These are phyloP conservation scores for Flaveria floridana DNA, from an alignment of 140 eudicot species.

Conservation along the genomic window DNA sequence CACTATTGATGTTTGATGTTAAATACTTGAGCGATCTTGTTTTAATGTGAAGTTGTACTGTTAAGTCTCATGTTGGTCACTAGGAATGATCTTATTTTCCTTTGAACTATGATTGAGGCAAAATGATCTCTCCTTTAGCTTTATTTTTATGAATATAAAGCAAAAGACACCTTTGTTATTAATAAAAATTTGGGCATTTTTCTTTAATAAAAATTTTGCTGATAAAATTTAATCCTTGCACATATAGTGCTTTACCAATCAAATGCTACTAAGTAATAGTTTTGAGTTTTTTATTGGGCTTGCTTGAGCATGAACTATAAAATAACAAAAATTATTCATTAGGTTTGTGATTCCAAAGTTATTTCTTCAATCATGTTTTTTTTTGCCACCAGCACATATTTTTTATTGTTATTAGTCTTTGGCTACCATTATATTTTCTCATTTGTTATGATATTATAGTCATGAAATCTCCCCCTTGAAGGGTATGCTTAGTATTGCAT, in stretches of 20 bases:
- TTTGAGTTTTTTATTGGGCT: conserved; percentile 2
- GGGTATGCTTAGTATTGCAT: conserved; percentile 5
- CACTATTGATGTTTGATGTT: conserved; percentile 6
- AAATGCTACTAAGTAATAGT: conserved; percentile 2
- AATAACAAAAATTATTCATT: background rate
- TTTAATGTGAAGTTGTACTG: conserved; percentile 16
- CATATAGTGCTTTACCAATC: background rate
- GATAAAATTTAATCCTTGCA: background rate
- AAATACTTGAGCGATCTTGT: conserved; percentile 10
- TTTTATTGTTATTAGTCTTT: conserved; percentile 1
- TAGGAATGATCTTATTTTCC: background rate
- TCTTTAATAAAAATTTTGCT: background rate
- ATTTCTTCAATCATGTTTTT: background rate
- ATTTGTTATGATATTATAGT: background rate
- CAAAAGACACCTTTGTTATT: background rate
- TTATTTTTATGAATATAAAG: background rate
- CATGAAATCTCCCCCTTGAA: conserved; percentile 8
- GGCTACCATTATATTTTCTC: conserved; percentile 12
- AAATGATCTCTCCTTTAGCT: conserved; percentile 9
- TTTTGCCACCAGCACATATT: background rate
- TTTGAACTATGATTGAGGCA: conserved; percentile 11
- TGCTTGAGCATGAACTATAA: conserved; percentile 13
- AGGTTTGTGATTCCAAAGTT: conserved; percentile 20
- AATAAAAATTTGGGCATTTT: background rate
- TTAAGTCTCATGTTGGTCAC: conserved; percentile 3